Conservation (phyloP, 345 rosid species). For the Murraya koenigii region DNA sequence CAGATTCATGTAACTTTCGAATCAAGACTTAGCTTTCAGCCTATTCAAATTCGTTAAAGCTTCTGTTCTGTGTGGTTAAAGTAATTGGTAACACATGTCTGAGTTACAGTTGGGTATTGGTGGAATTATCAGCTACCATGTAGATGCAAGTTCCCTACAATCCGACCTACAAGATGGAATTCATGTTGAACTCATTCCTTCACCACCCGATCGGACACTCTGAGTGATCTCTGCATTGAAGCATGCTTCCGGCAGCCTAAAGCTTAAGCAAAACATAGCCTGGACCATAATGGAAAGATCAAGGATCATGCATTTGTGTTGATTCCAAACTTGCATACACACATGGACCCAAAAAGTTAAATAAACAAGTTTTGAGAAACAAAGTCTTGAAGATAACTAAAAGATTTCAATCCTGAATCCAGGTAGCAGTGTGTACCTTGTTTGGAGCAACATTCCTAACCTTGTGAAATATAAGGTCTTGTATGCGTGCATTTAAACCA, state of each 20-base stretch:
- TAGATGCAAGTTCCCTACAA: background rate
- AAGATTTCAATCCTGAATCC: background rate
- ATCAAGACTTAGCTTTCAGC: background rate
- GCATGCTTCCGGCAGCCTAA: slow-evolving; percentile 83
- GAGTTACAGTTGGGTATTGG: background rate
- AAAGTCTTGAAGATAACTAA: background rate
- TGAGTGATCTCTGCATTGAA: slow-evolving; percentile 33
- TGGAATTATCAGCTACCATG: background rate
- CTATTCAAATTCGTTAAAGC: background rate
- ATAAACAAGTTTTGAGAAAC: background rate
- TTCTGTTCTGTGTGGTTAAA: background rate
- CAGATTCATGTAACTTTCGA: background rate
- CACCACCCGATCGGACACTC: slow-evolving; percentile 7
- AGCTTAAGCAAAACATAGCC: slow-evolving; percentile 98
- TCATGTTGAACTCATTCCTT: background rate
- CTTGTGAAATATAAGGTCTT: slow-evolving; percentile 62
- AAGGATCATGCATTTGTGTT: background rate
- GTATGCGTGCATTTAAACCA: slow-evolving; percentile 55
- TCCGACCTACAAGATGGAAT: too few relatives aligned
- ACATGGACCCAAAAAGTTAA: background rate
- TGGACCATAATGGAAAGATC: slow-evolving; percentile 25
- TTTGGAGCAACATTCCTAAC: slow-evolving; percentile 99
- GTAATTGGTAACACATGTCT: background rate
- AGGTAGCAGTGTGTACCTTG: slow-evolving; percentile 49
- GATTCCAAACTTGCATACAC: background rate